Evolutionary conservation across 2,329 filamentous ascomycete species (phyloP).

Genomic region (Pseudocercospora fuligena): DNA sequence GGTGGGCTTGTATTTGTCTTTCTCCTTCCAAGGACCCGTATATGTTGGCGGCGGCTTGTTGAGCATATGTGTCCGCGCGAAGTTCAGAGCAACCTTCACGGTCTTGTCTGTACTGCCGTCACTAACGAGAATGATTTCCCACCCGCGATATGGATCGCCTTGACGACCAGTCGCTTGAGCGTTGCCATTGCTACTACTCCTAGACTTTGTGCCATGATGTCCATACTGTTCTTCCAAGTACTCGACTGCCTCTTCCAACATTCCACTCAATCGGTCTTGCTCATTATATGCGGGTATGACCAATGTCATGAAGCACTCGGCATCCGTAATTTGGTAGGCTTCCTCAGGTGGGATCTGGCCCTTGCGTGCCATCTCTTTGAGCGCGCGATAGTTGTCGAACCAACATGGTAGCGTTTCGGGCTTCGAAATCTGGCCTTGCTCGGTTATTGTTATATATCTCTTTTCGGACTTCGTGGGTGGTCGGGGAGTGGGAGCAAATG

Average conservation of each 20-base stretch:
- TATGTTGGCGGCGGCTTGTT: conserved; percentile 43
- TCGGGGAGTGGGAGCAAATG: conserved; percentile 82
- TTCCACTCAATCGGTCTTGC: conserved; percentile 77
- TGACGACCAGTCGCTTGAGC: conserved; percentile 38
- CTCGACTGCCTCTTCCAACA: conserved; percentile 86
- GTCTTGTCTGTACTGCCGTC: conserved; percentile 88
- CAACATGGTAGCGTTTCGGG: conserved; percentile 76
- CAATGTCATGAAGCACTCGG: conserved; percentile 85
- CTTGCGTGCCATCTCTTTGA: conserved; percentile 52
- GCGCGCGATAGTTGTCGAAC: conserved; percentile 75
- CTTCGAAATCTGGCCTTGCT: conserved; percentile 62
- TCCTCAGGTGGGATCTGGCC: conserved; percentile 45
- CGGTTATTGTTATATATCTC: conserved; percentile 75
- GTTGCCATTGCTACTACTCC: conserved; percentile 38
- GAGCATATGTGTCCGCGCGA: conserved; percentile 71
- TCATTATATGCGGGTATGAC: conserved; percentile 97
- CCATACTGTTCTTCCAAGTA: conserved; percentile 78
- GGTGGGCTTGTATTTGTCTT: conserved; percentile 50
- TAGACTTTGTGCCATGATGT: conserved; percentile 38
- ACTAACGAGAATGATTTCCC: conserved; percentile 91
- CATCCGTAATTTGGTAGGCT: conserved; percentile 68
- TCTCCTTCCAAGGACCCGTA: conserved; percentile 58
- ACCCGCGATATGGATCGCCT: conserved; percentile 58
- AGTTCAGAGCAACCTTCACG: conserved; percentile 76
- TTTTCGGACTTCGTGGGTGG: conserved; percentile 77